phyloP scores from a whole-genome alignment of 805 yeast species.

The Komagataella pastoris region DNA sequence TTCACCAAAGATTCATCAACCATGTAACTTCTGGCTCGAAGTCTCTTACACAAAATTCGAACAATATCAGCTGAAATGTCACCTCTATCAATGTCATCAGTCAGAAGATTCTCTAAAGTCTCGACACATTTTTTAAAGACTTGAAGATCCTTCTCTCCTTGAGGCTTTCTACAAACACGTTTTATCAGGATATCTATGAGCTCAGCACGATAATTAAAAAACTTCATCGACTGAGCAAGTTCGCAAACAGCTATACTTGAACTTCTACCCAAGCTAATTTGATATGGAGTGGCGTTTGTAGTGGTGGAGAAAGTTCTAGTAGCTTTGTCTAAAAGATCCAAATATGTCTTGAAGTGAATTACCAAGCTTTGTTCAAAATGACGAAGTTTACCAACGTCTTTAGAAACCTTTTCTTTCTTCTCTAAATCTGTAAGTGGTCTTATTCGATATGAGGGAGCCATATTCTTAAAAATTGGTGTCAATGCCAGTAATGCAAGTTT shows the following conservation, averaged over 20 bases:
- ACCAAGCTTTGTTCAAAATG: conserved; percentile 72
- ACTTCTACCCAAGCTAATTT: conserved; percentile 33
- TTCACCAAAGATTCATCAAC: conserved; percentile 78
- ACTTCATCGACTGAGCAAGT: conserved; percentile 49
- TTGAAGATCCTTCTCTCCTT: conserved; percentile 26
- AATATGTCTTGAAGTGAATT: conserved; percentile 50
- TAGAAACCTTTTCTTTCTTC: conserved; percentile 67
- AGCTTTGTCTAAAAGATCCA: conserved; percentile 35
- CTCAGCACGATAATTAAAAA: conserved; percentile 75
- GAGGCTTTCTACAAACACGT: conserved; percentile 50
- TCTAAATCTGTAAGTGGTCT: conserved; percentile 75
- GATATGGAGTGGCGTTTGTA: conserved; percentile 17
- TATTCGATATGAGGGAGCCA: conserved; percentile 81
- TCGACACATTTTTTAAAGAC: conserved; percentile 47
- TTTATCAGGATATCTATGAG: conserved; percentile 54
- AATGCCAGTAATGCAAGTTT: conserved; percentile 68
- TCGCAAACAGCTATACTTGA: conserved; percentile 76
- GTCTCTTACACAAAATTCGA: conserved; percentile 51
- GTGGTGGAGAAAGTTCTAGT: conserved; percentile 18
- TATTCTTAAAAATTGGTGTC: conserved; percentile 71
- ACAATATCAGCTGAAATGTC: conserved; percentile 66
- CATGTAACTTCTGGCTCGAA: conserved; percentile 60
- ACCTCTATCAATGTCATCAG: conserved; percentile 70
- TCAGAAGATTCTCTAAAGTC: conserved; percentile 54
- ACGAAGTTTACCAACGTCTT: conserved; percentile 68